Percentiles rank a stretch among this genome's conserved stretches.
Conservation (phyloP, 1,284 basidiomycete species). For the Prillingera fragicola region DNA sequence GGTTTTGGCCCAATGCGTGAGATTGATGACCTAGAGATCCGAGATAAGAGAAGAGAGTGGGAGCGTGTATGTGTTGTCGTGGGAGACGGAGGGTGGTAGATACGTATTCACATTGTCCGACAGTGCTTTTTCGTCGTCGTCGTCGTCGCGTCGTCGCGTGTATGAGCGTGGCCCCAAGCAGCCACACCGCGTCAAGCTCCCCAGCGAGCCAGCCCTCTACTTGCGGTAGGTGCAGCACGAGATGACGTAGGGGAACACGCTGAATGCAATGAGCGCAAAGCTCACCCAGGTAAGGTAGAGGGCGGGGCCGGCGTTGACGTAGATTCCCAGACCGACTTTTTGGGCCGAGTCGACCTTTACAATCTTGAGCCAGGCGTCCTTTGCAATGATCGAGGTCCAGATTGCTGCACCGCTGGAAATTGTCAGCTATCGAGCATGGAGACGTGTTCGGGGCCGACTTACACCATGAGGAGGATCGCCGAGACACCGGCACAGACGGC, state of each 20-base stretch:
- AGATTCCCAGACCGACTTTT: conserved; percentile 34
- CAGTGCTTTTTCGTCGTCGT: no score
- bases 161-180: no score
- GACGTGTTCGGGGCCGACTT: conserved; percentile 13
- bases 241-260: conserved; percentile 45
- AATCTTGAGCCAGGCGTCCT: conserved; percentile 34
- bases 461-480: conserved; percentile 39
- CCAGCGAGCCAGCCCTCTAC: no score
- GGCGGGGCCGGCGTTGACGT: conserved; percentile 32
- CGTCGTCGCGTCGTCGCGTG: no score
- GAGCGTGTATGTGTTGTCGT: no score
- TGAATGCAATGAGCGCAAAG: conserved; percentile 41
- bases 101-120: no score
- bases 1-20: no score
- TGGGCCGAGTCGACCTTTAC: conserved; percentile 34
- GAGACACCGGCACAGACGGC: conserved; percentile 31
- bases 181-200: no score
- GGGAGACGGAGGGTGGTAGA: no score
- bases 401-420: conserved; percentile 41
- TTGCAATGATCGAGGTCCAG: conserved; percentile 45
- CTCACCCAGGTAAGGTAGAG: conserved; percentile 47
- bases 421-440: neutral
- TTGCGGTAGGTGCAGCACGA: conserved; percentile 44
- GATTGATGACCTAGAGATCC: no score
- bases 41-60: no score